A percentile compares a stretch with the other conserved stretches of the same genome.
phyloP scores from a whole-genome alignment of 225 moss, liverwort and hornwort species.

The Straminergon stramineum region DNA sequence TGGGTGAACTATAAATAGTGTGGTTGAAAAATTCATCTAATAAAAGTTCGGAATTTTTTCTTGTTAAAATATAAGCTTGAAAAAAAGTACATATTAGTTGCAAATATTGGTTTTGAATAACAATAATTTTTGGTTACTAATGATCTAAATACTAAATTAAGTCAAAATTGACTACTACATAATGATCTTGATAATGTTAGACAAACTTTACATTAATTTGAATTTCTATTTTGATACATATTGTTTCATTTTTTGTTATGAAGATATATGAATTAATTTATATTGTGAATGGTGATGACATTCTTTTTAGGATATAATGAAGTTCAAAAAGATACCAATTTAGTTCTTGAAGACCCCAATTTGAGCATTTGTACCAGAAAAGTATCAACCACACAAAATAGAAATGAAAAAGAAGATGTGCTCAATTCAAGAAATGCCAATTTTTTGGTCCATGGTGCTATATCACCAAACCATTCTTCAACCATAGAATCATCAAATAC shows the following conservation, averaged over 20 bases:
- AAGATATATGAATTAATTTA: not conserved
- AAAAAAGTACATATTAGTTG: not conserved
- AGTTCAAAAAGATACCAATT: constrained; percentile 19
- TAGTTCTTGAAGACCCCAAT: not conserved
- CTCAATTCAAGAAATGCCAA: not conserved
- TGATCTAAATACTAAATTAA: not conserved
- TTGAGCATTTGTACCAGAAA: not conserved
- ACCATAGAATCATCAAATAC: not conserved
- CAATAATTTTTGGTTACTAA: not conserved
- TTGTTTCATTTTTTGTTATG: not conserved
- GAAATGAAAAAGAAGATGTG: constrained; percentile 5
- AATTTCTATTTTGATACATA: not conserved
- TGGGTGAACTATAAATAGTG: not conserved
- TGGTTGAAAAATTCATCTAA: not conserved
- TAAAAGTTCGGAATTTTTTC: not conserved
- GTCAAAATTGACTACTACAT: not conserved
- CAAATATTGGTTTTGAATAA: not conserved
- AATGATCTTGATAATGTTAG: not conserved
- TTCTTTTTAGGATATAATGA: constrained; percentile 16
- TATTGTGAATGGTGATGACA: not conserved
- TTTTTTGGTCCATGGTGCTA: not conserved
- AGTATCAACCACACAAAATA: not conserved
- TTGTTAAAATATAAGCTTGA: not conserved
- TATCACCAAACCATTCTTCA: not conserved
- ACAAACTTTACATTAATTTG: not conserved